Base-by-base conservation (phyloP, 2,329 filamentous ascomycete genomes). In the Fusarium sp. region DNA sequence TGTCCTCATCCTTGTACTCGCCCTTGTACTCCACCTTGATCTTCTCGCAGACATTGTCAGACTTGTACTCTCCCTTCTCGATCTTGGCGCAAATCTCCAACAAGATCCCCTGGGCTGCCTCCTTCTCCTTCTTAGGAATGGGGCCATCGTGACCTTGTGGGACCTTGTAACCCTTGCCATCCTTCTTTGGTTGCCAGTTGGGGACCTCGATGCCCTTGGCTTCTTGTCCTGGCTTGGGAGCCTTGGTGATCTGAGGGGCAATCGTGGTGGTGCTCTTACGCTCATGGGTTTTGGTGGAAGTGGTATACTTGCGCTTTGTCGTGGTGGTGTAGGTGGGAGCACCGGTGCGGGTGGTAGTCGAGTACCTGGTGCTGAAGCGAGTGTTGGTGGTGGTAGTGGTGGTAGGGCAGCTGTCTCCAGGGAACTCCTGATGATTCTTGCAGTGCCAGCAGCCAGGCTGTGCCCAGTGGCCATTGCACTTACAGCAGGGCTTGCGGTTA, bases 401-500 rank as follows among this genome's bases (percentile, higher is more conserved):
- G 11, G 36, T 42, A 31, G 61, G 58, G 62, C 69, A 74, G 9
- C 60, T 25, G 25, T 63, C 58, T 13, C 65, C 65, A 23, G 67
- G 25, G 57, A 64, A 73, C 29, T 65, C 61, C 65, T 70, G 63
- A 51, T 62, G 56, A 20, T 62, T 67, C 64, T 76, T 77, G 73
- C 75, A 77, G 63, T 77, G 74, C 73, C 72, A 75, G 65, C 75
- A 77, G 54, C 75, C 74, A 54, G 75, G 75, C 61, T 74, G 70
- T 16, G 75, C 75, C 73, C 73, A 76, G 49, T 74, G 53, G 7
- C 65, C 65, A 29, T 71, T 64, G 58, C 73, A 76, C 67, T 77
- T 65, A 38, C 62, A 58, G 69, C 73, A 77, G 33, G 69, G 62
- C 68, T 77, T 75, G 46, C 67, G 70, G 33, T 64, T 56, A 62